Evolutionary conservation across 2,329 filamentous ascomycete species (phyloP).

Genomic region (Trichophyton mentagrophytes): DNA sequence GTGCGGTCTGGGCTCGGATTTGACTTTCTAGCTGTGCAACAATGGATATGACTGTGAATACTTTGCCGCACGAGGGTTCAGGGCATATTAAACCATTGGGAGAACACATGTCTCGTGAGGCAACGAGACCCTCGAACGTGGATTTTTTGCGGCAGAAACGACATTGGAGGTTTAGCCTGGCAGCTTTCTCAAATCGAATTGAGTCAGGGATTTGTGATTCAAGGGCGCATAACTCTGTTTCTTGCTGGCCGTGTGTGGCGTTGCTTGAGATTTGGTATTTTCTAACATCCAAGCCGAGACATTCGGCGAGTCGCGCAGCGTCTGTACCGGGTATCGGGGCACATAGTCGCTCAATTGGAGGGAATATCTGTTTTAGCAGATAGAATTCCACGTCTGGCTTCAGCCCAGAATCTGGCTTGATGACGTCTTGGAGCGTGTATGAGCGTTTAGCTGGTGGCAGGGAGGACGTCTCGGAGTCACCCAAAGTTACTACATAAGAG

Average conservation of each 20-base stretch:
- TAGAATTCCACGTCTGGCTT: conserved; percentile 95
- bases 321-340: conserved; percentile 92
- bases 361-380: conserved; percentile 94
- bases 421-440: conserved; percentile 70
- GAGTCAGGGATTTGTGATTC: conserved; percentile 90
- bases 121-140: conserved; percentile 62
- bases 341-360: conserved; percentile 91
- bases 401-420: conserved; percentile 62
- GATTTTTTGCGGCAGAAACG: conserved; percentile 61
- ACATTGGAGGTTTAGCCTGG: conserved; percentile 65
- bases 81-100: conserved; percentile 64
- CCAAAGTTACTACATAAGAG: conserved; percentile 76
- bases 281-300: conserved; percentile 76
- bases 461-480: conserved; percentile 48
- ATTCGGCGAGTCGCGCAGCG: conserved; percentile 77
- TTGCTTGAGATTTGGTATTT: conserved; percentile 66
- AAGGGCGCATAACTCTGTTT: conserved; percentile 71
- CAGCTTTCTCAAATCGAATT: conserved; percentile 73
- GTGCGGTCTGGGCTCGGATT: conserved; percentile 61
- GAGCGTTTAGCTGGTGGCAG: conserved; percentile 70
- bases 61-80: conserved; percentile 46
- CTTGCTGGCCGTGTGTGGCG: conserved; percentile 38
- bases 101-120: conserved; percentile 48
- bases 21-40: conserved; percentile 79
- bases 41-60: conserved; percentile 58